Base-by-base conservation (phyloP, 2,329 filamentous ascomycete genomes). In the Polychaeton citri region DNA sequence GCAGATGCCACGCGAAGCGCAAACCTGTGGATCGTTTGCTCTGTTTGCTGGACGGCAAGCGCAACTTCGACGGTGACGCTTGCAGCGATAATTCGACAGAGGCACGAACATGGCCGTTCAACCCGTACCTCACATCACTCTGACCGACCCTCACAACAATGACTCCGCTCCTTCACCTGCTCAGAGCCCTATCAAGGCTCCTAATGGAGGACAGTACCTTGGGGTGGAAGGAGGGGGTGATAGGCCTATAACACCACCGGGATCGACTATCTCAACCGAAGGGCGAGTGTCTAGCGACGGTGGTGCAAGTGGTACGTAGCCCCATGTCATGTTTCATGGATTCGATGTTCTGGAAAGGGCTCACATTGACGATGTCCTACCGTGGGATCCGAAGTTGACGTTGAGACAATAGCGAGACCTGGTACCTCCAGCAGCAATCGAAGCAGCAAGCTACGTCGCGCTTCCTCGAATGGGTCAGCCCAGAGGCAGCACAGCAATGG, bases 111-210 rank as follows among this genome's bases (percentile, higher is more conserved):
- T 62, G 59, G 49, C 55, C 32, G 54, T 62, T 32, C 43, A 47
- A 19, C 10, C 10, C 26, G 39, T 64, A 33, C 61, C 64, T 30
- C 57, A 58, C 39, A 65, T 66, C 50, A 61, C 57, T 44, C 54
- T 63, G 38, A 62, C 59, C 24, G 61, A 66, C 50, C 56, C 61
- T 39, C 55, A 58, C 15, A 51, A 51, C 39, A 48, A 47, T 41
- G 53, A 58, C 38, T 38, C 46, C 19, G 47, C 47, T 33, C 50
- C 59, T 17, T 44, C 44, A 28, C 42, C 47, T 7, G 40, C 48
- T 3, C 30, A 32, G 30, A 17, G 13, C 12, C 30, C 30, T 5
- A 16, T 36, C 21, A 41, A n/a, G 32, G 28, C n/a, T n/a, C 13
- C 13, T 17, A 21, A 12, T 20, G 28, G 15, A 37, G 18, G 30